Evolutionary conservation across 2,329 filamentous ascomycete species (phyloP), one percentile per base, ranked within the genome.

Genomic region (Aspergillus fumigatus): DNA sequence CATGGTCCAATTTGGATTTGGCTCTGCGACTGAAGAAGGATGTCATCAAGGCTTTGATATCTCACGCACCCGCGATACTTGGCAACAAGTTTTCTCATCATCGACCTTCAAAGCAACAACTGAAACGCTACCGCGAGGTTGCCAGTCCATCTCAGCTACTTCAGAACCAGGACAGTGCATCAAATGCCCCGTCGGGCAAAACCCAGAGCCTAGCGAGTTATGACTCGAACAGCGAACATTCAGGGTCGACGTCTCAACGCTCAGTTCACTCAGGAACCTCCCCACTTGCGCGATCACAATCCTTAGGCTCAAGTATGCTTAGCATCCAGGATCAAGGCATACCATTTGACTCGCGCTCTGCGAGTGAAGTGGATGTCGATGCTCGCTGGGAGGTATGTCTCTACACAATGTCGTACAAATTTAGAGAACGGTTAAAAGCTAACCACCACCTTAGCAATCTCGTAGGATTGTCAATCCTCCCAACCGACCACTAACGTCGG

Each of bases 1-100:
- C 92, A 8, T 99, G 94, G 94, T 97, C 92, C 6, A 99, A 97
- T 71, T 83, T 99, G 6, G 94, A 99, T 68, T 84, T 99, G 9
- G 92, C 93, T 0, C 81, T 97, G 50, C 89, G 92, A 14, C 82
- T 99, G 53, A 97, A 99, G 78, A 95, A 92, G 70, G 92, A 96
- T 49, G 89, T 97, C 56, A 90, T 96, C 70, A 90, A 92, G 68
- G 93, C 94, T 0, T 82, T 99, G 48, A 95, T 99, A 67, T 94
- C 90, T 1, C 94, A 99, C 70, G 92, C 93, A 0, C 94, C 94
- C 38, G 92, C 94, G 56, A 97, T 99, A 64, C 91, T 99, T 51
- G 91, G 93, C 54, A 99, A 99, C 81, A 99, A 99, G 71, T 90
- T 99, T 75, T 90, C 88, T 52, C 90, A 91, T 68, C 90, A 96